Percentiles rank a stretch among this genome's conserved stretches.
Conservation (phyloP, 352 stramenopile genomes). For the Phytophthora nicotianae region DNA sequence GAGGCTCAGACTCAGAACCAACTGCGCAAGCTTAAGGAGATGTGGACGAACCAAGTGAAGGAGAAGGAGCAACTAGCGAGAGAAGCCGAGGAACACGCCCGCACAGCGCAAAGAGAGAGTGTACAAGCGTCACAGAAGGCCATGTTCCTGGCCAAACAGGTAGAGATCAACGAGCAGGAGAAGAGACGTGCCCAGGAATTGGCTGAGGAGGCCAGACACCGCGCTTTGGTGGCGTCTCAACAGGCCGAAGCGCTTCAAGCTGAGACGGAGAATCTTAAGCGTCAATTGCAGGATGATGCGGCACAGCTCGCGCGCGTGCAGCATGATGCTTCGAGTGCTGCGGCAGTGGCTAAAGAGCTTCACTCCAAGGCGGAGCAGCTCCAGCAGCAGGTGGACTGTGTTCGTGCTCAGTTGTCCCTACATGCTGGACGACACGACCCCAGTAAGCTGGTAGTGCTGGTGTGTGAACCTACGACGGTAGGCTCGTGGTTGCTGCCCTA, state of each 20-base stretch:
- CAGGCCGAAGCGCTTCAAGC: constrained; percentile 74
- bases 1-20: constrained; percentile 71
- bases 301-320: constrained; percentile 73
- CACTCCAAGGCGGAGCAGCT: constrained; percentile 71
- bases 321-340: constrained; percentile 69
- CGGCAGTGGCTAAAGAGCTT: constrained; percentile 68
- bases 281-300: constrained; percentile 73
- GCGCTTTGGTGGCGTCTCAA: constrained; percentile 63
- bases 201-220: constrained; percentile 65
- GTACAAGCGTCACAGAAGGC: constrained; percentile 72
- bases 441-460: constrained; percentile 79
- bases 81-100: constrained; percentile 77
- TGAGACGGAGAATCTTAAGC: constrained; percentile 79
- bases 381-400: constrained; percentile 78
- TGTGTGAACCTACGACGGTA: constrained; percentile 80
- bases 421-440: constrained; percentile 79
- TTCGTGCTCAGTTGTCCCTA: constrained; percentile 77
- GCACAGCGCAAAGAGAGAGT: constrained; percentile 74
- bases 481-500: constrained; percentile 86
- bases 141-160: constrained; percentile 71
- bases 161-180: constrained; percentile 87
- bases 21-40: constrained; percentile 49
- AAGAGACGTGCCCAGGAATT: constrained; percentile 73
- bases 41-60: constrained; percentile 63
- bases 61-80: constrained; percentile 75